Base-by-base conservation (phyloP, 2,329 filamentous ascomycete genomes). In the Hypoxylon sp. region DNA sequence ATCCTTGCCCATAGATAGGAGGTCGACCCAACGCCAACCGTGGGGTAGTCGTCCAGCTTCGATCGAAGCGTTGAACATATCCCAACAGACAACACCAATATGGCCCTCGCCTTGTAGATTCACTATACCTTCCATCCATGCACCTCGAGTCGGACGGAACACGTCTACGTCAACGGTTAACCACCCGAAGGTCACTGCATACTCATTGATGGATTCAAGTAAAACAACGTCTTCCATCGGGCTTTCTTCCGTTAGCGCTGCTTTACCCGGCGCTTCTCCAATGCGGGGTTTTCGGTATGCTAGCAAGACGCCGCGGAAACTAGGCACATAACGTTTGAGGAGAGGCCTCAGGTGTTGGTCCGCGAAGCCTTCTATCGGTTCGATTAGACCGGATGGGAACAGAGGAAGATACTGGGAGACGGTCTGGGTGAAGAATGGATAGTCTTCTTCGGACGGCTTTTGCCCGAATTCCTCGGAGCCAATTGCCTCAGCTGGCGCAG, bases 91-190 rank as follows among this genome's bases (percentile, higher is more conserved):
- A 2, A 98, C 87, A 19, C 95, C 94, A 5, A 99, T 86, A 76
- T 98, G 93, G 5, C 93, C 93, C 73, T 96, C 93, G 51, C 91
- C 95, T 77, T 97, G 93, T 30, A 98, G 84, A 75, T 95, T 96
- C 61, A 98, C 87, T 72, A 86, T 90, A 10, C 93, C 96, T 72
- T 94, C 90, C 76, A 98, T 86, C 80, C 87, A 89, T 7, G 90
- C 88, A 36, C 93, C 92, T 49, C 88, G 87, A 58, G 86, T 84
- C 0, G 96, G 95, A 32, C 91, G 87, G 78, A 97, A 97, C 17
- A 98, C 82, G 48, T 97, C 85, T 68, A 97, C 91, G 21, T 97
- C 93, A 0, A 91, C 93, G 0, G 93, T 97, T 21, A 97, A 87
- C 90, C 95, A 98, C 51, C 93, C 88, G 76, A 92, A 98, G 21